Conservation (phyloP, 2,329 filamentous ascomycete genomes). For the Colletotrichum sp. region DNA sequence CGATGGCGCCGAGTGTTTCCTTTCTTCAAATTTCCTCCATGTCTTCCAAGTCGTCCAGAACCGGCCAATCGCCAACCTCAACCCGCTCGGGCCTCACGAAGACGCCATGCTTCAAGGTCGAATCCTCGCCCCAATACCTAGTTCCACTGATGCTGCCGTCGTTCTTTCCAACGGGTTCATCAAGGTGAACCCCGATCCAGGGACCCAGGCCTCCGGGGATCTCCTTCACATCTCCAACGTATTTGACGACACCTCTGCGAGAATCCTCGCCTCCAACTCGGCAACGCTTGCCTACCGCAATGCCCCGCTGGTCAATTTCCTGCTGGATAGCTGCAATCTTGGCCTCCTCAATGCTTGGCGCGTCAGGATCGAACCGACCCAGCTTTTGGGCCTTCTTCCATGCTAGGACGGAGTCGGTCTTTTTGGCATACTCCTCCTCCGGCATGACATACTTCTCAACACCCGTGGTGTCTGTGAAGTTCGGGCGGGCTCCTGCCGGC, state of each 20-base stretch:
- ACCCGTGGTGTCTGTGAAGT: conserved; percentile 80
- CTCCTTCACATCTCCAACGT: conserved; percentile 76
- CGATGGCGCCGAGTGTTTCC: not conserved
- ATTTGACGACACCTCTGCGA: conserved; percentile 72
- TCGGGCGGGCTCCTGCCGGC: conserved; percentile 74
- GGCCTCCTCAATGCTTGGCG: conserved; percentile 74
- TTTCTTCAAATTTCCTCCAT: conserved; percentile 71
- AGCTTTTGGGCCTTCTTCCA: conserved; percentile 97
- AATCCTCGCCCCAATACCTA: conserved; percentile 73
- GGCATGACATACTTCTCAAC: conserved; percentile 93
- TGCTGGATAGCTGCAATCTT: conserved; percentile 71
- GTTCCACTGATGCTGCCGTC: conserved; percentile 73
- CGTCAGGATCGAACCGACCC: conserved; percentile 92
- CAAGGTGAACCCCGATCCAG: conserved; percentile 78
- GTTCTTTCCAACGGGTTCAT: conserved; percentile 84
- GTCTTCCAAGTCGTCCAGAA: conserved; percentile 76
- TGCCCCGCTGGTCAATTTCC: conserved; percentile 74
- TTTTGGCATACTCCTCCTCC: conserved; percentile 83
- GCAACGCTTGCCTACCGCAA: conserved; percentile 67
- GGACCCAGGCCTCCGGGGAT: conserved; percentile 68
- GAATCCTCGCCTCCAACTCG: conserved; percentile 71
- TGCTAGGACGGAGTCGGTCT: conserved; percentile 85
- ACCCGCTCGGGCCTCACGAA: conserved; percentile 82
- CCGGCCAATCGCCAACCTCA: conserved; percentile 76
- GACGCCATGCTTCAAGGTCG: conserved; percentile 72